phyloP scores from a whole-genome alignment of 2,329 filamentous ascomycete genomes.

The Amylocarpus encephaloides region DNA sequence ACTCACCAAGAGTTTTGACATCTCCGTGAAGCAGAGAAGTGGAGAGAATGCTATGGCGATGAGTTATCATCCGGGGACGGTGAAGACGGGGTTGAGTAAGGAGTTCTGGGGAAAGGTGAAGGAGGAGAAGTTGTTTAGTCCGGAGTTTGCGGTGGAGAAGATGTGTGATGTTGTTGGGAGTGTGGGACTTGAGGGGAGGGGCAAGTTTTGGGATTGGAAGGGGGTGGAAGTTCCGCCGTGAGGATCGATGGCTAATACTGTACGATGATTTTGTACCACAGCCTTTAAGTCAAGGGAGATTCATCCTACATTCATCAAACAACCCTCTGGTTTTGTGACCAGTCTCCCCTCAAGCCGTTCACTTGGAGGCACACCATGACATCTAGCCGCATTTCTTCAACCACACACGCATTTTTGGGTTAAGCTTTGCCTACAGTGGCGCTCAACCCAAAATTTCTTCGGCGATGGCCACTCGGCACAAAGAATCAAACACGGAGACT shows the following conservation, averaged over 20 bases:
- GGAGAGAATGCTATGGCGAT: slow-evolving; percentile 61
- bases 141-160: slow-evolving; percentile 59
- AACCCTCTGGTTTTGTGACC: too few relatives aligned
- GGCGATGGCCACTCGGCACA: too few relatives aligned
- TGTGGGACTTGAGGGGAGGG: slow-evolving; percentile 45
- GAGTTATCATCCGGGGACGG: slow-evolving; percentile 73
- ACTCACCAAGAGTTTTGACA: slow-evolving; percentile 64
- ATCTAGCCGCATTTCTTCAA: too few relatives aligned
- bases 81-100: slow-evolving; percentile 65
- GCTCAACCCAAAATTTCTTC: too few relatives aligned
- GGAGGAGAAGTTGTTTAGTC: slow-evolving; percentile 56
- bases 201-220: slow-evolving; percentile 64
- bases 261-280: too few relatives aligned
- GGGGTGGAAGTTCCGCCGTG: slow-evolving; percentile 56
- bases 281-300: too few relatives aligned
- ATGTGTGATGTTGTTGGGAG: slow-evolving; percentile 52
- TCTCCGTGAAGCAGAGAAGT: slow-evolving; percentile 51
- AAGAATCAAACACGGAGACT: too few relatives aligned
- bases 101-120: slow-evolving; percentile 64
- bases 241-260: slow-evolving; percentile 9
- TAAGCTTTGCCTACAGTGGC: too few relatives aligned
- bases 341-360: too few relatives aligned
- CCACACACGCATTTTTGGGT: too few relatives aligned
- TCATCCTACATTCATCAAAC: too few relatives aligned
- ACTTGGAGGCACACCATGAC: too few relatives aligned